Conservation (phyloP, 139 green algal genomes). For the Volvox africanus region DNA sequence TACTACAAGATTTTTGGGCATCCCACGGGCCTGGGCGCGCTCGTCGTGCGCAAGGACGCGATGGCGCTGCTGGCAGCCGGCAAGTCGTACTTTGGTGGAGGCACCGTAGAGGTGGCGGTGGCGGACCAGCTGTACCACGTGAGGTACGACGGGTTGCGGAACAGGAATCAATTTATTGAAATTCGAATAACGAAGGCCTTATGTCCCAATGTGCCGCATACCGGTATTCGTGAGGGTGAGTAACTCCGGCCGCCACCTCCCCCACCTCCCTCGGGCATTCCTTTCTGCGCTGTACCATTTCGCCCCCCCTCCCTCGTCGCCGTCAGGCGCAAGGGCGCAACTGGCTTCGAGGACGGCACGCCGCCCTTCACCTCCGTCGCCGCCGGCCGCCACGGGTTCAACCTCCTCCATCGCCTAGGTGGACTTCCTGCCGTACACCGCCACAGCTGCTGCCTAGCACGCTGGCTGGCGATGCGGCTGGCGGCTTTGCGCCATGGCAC, state of each 20-base stretch:
- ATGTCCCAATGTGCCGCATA: too few species aligned
- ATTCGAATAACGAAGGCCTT: too few species aligned
- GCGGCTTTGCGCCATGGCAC: slow-evolving; percentile 74
- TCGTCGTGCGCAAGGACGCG: slow-evolving; percentile 76
- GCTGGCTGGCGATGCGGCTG: slow-evolving; percentile 62
- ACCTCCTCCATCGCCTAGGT: slow-evolving; percentile 59
- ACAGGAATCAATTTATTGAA: too few species aligned
- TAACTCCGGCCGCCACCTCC: neutral
- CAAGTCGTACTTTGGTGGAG: slow-evolving; percentile 91
- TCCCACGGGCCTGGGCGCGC: slow-evolving; percentile 83
- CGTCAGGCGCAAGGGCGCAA: slow-evolving; percentile 57
- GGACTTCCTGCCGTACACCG: slow-evolving; percentile 51
- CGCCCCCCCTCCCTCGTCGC: neutral
- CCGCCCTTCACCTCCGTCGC: slow-evolving; percentile 81
- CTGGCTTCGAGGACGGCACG: slow-evolving; percentile 90
- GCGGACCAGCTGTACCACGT: slow-evolving; percentile 63
- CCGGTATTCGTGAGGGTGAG: too few species aligned
- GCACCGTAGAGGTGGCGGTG: slow-evolving; percentile 76
- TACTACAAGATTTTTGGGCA: slow-evolving; percentile 94
- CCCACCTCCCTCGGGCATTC: neutral
- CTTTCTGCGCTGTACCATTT: neutral
- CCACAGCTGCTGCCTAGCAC: slow-evolving; percentile 52
- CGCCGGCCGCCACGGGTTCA: slow-evolving; percentile 68
- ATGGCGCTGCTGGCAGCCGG: slow-evolving; percentile 60
- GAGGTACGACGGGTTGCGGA: slow-evolving; percentile 54